phyloP scores from a whole-genome alignment of 192 early-diverging fungal genomes.

The Coemansia sp. region DNA sequence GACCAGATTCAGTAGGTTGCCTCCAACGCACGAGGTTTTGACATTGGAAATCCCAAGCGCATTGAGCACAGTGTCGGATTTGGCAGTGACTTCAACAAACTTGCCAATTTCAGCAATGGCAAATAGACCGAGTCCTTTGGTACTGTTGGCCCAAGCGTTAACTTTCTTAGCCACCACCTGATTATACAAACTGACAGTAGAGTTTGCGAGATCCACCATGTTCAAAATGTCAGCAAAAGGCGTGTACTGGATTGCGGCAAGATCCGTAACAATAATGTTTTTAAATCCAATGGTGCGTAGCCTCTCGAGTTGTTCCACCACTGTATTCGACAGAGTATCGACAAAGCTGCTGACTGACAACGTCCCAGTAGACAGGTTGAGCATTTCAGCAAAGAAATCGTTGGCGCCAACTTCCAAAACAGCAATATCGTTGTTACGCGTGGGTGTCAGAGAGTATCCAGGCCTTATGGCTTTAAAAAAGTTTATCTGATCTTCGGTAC shows the following conservation, averaged over 20 bases:
- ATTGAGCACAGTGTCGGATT: constrained; percentile 9
- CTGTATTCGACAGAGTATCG: constrained; percentile 18
- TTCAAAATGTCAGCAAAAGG: constrained; percentile 24
- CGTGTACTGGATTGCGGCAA: constrained; percentile 40
- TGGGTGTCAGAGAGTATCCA: constrained; percentile 7
- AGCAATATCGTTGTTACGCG: constrained; percentile 26
- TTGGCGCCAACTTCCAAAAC: constrained; percentile 37
- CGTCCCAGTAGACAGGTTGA: constrained; percentile 16
- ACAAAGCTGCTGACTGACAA: constrained; percentile 25
- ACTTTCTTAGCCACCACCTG: constrained; percentile 22
- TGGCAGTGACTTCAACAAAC: constrained; percentile 40
- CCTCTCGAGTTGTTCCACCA: constrained; percentile 32
- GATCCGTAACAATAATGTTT: constrained; percentile 36
- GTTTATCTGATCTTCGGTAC: constrained; percentile 36
- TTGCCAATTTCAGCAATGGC: constrained; percentile 33
- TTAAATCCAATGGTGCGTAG: constrained; percentile 39
- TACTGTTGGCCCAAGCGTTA: constrained; percentile 25
- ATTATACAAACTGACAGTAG: constrained; percentile 33
- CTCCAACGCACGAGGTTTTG: constrained; percentile 39
- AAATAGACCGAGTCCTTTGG: constrained; percentile 14
- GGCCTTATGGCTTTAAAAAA: constrained; percentile 26
- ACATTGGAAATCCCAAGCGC: constrained; percentile 36
- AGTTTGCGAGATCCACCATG: constrained; percentile 15
- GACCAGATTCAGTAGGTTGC: constrained; percentile 34
- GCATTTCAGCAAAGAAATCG: constrained; percentile 32